Evolutionary conservation across 2,329 filamentous ascomycete species (phyloP), one percentile per base, ranked within the genome.

Genomic region (Pseudogymnoascus sp.): DNA sequence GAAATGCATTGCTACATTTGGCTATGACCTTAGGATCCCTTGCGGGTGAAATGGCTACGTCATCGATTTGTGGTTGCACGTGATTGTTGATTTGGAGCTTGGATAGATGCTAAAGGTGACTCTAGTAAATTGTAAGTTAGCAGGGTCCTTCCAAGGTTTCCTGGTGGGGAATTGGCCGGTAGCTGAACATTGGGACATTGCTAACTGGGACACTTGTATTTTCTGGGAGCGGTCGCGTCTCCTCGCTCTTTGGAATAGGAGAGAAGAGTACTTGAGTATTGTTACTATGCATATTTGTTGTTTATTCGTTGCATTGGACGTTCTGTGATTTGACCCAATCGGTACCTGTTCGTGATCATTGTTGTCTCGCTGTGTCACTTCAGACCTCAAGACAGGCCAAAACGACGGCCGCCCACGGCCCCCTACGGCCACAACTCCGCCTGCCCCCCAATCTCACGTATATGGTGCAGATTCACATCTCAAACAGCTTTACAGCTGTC

Each of bases 101-200:
- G 47, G 25, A 54, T 54, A 33, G n/a, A 11, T 54, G 47, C 47
- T 54, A 50, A 30, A 50, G 43, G 43, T 11, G 18, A 30, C 43
- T 33, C 47, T 54, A 54, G 47, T 54, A 18, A 33, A 20, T 54
- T 54, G 47, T 33, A 33, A 54, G 47, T 54, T 54, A 54, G 47
- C 47, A 54, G 12, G 47, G 47, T 18, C 47, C 47, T 54, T 54
- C 47, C 47, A 54, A 54, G 47, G 47, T 54, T 54, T 33, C 47
- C 28, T 35, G 28, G 47, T 54, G 47, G 47, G 28, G 47, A 54
- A 54, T 54, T 33, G 25, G 4, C 25, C 30, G 14, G 43, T 50
- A 54, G 47, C 47, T 54, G 28, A 54, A 54, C 43, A 50, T 14
- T 54, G 25, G 47, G 47, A 33, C n/a, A 54, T 28, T 47, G 41